Percentiles rank a stretch among this genome's conserved stretches.
Evolutionary conservation across 139 green algal genomes (phyloP).

Genomic region (Klebsormidium nitens): DNA sequence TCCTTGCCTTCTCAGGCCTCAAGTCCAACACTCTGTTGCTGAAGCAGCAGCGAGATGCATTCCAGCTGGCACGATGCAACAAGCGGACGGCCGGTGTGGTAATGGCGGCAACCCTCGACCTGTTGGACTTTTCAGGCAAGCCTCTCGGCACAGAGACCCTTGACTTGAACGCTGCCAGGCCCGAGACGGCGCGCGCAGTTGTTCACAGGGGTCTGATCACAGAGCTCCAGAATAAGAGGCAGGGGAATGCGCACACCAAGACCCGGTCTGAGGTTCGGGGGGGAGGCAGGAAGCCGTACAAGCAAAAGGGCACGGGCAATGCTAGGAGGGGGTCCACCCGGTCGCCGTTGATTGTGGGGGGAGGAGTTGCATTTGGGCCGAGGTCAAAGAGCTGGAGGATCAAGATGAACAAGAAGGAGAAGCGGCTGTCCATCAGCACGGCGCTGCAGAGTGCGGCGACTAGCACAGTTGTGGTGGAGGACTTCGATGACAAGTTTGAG

Average conservation of each 20-base stretch:
- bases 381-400: conserved; percentile 96
- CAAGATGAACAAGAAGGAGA: conserved; percentile 99
- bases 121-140: no score
- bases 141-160: no score
- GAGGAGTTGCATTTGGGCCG: conserved; percentile 93
- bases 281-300: conserved; percentile 92
- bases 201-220: conserved; percentile 31
- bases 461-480: conserved; percentile 81
- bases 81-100: no score
- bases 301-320: conserved; percentile 95
- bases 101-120: no score
- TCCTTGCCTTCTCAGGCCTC: no score
- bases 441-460: conserved; percentile 80
- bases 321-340: conserved; percentile 73
- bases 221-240: conserved; percentile 33
- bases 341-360: conserved; percentile 82
- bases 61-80: no score
- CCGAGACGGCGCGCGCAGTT: conserved; percentile 24
- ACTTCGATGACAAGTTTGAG: conserved; percentile 48
- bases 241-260: conserved; percentile 87
- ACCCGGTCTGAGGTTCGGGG: conserved; percentile 89
- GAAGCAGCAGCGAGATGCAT: no score
- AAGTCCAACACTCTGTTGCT: no score
- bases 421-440: conserved; percentile 82
- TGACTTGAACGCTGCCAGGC: conserved; percentile 21